These are phyloP conservation scores for Mortierella sp. DNA, from an alignment of 371 early-diverging fungal genomes.

Conservation along the genomic window DNA sequence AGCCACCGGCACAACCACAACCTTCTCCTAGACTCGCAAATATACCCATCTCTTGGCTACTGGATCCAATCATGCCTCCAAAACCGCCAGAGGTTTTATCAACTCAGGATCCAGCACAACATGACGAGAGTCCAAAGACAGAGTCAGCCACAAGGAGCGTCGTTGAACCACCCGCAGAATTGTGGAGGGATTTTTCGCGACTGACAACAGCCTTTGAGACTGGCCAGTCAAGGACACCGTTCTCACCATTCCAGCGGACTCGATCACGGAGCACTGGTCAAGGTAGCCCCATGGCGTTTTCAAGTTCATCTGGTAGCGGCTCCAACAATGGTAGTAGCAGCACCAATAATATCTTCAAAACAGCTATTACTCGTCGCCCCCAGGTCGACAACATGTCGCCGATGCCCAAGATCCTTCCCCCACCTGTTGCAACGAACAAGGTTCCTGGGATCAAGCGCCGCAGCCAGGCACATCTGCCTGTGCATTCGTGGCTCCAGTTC, in stretches of 20 bases:
- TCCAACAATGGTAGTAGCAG: neutral
- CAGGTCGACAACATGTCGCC: slow-evolving; percentile 40
- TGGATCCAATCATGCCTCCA: slow-evolving; percentile 48
- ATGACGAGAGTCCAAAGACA: neutral
- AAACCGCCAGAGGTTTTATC: slow-evolving; percentile 17
- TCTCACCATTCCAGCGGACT: slow-evolving; percentile 35
- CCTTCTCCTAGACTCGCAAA: slow-evolving; percentile 17
- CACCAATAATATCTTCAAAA: slow-evolving; percentile 22
- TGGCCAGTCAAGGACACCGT: slow-evolving; percentile 40
- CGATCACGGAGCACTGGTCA: slow-evolving; percentile 25
- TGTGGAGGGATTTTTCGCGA: slow-evolving; percentile 47
- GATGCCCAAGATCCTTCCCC: slow-evolving; percentile 43
- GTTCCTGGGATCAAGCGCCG: slow-evolving; percentile 30
- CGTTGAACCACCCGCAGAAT: slow-evolving; percentile 36
- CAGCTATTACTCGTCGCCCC: slow-evolving; percentile 27
- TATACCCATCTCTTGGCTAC: slow-evolving; percentile 45
- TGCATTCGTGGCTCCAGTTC: slow-evolving; percentile 50
- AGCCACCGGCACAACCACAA: slow-evolving; percentile 4
- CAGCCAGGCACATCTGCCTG: slow-evolving; percentile 33
- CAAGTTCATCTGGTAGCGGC: slow-evolving; percentile 1
- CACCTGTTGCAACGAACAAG: slow-evolving; percentile 10
- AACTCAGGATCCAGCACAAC: neutral
- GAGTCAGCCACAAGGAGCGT: neutral
- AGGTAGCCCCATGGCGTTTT: neutral
- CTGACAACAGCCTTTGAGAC: slow-evolving; percentile 45